phyloP scores from a whole-genome alignment of 1,284 basidiomycete species.

The Papiliotrema laurentii region DNA sequence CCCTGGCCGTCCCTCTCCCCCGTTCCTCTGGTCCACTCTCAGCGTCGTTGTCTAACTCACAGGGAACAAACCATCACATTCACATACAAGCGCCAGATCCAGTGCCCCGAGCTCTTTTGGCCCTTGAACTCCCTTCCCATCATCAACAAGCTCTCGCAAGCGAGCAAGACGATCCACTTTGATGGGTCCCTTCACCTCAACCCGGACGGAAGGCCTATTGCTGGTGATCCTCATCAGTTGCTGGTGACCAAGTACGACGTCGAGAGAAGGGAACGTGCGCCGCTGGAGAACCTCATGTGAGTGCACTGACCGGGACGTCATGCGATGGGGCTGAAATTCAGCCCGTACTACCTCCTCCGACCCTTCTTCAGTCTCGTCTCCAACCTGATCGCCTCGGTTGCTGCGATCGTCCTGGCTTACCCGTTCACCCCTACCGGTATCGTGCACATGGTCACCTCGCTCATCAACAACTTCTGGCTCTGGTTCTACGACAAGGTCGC shows the following conservation, averaged over 20 bases:
- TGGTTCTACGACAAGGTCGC: conserved; percentile 31
- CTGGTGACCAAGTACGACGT: conserved; percentile 33
- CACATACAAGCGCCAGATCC: conserved; percentile 19
- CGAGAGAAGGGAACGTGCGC: conserved; percentile 9
- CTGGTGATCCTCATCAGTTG: too few relatives aligned
- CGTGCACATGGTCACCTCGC: conserved; percentile 17
- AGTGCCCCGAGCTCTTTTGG: conserved; percentile 12
- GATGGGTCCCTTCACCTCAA: conserved; percentile 20
- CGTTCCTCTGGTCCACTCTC: background rate
- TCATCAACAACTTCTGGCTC: conserved; percentile 14
- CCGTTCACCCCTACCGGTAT: conserved; percentile 4
- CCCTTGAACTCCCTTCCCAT: conserved; percentile 5
- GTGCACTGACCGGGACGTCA: background rate
- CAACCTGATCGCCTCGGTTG: background rate
- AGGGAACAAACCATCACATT: conserved; percentile 25
- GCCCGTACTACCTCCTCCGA: conserved; percentile 17
- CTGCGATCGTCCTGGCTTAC: conserved; percentile 1
- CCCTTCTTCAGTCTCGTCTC: conserved; percentile 13
- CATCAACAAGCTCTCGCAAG: conserved; percentile 5
- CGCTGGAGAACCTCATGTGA: conserved; percentile 25
- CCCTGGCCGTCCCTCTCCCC: background rate
- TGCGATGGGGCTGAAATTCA: background rate
- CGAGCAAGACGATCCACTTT: conserved; percentile 12
- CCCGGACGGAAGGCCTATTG: too few relatives aligned
- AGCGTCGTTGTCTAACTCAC: background rate